Conservation (phyloP, 495 filamentous ascomycete genomes). For the Podospora pseudopauciseta region DNA sequence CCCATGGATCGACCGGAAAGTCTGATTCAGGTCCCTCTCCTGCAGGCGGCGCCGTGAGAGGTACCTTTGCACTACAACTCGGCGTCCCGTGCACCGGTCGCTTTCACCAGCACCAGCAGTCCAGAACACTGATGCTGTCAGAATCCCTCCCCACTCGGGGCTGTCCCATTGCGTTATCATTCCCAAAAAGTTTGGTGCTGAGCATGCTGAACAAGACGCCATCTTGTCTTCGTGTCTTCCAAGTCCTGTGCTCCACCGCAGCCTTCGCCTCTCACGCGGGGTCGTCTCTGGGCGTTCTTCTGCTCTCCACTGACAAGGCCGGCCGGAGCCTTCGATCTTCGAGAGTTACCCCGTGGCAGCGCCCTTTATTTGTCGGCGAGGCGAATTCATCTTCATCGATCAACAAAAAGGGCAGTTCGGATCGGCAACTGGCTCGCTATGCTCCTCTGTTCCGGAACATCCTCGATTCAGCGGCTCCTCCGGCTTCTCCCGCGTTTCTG, state of each 20-base stretch:
- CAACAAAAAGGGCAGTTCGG: neutral
- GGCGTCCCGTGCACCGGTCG: neutral
- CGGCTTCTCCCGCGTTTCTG: neutral
- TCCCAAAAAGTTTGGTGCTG: neutral
- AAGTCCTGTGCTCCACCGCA: neutral
- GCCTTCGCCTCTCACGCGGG: conserved; percentile 2
- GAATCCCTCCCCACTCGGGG: neutral
- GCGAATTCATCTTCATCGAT: neutral
- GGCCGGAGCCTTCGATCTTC: neutral
- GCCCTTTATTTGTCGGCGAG: too few species aligned
- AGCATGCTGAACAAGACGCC: neutral
- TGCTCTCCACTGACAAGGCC: neutral
- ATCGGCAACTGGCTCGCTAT: neutral
- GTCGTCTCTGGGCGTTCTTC: neutral
- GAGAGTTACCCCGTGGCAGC: neutral
- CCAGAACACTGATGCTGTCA: conserved; percentile 5
- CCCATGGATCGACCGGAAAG: neutral
- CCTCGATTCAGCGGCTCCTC: neutral
- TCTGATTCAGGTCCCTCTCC: conserved; percentile 3
- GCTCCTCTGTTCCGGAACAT: neutral
- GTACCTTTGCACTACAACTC: neutral
- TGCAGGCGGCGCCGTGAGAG: neutral
- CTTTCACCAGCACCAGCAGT: neutral
- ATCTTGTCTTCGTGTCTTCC: neutral
- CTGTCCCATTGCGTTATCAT: conserved; percentile 11